Conservation (phyloP, 768 basidiomycete species). For the Russula abietina region DNA sequence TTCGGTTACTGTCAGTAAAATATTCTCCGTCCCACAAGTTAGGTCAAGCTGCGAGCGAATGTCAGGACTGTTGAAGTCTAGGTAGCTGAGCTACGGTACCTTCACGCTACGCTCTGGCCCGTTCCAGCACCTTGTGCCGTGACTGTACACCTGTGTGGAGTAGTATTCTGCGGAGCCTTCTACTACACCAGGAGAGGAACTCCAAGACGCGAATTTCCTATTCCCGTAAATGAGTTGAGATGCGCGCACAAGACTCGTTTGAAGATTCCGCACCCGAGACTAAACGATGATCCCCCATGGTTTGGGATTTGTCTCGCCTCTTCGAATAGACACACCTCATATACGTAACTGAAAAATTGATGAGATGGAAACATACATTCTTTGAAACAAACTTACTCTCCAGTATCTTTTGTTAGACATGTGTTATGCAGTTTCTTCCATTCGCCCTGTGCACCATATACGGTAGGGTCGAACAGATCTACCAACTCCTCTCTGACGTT, state of each 20-base stretch:
- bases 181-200: constrained; percentile 48
- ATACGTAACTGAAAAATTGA: constrained; percentile 64
- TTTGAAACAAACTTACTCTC: constrained; percentile 66
- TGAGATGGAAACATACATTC: background rate
- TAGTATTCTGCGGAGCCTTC: constrained; percentile 72
- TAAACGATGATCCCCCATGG: constrained; percentile 64
- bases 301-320: constrained; percentile 85
- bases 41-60: constrained; percentile 55
- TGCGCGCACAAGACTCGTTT: background rate
- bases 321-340: constrained; percentile 88
- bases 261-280: constrained; percentile 65
- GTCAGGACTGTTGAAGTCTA: constrained; percentile 6
- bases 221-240: background rate
- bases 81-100: constrained; percentile 37
- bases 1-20: constrained; percentile 70
- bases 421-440: constrained; percentile 91
- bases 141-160: constrained; percentile 71
- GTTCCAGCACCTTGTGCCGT: constrained; percentile 92
- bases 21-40: constrained; percentile 82
- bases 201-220: constrained; percentile 80
- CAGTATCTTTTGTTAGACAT: constrained; percentile 75
- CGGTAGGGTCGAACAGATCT: constrained; percentile 58
- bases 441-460: constrained; percentile 77
- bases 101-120: constrained; percentile 84
- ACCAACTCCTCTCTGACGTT: constrained; percentile 51